phyloP scores from a whole-genome alignment of 768 basidiomycete genomes.

The Collybiopsis luxurians region DNA sequence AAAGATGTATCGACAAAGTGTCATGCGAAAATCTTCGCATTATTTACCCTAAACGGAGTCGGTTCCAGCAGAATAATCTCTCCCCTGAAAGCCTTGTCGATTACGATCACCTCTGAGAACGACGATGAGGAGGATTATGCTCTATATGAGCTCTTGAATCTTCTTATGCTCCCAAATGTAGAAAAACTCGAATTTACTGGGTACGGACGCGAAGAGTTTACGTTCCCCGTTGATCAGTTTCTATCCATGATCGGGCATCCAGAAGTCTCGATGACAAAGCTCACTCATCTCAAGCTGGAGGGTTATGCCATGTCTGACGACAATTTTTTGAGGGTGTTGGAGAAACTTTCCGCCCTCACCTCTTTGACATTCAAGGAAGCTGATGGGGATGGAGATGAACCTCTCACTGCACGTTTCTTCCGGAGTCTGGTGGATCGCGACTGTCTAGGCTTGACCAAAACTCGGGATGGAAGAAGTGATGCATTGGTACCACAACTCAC shows the following conservation, averaged over 20 bases:
- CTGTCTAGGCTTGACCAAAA: too few relatives aligned
- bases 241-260: background rate
- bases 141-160: background rate
- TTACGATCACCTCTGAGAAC: background rate
- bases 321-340: background rate
- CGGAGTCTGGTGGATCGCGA: too few relatives aligned
- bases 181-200: background rate
- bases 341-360: background rate
- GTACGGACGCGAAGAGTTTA: background rate
- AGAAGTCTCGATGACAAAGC: background rate
- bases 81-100: background rate
- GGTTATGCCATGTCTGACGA: background rate
- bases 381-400: too few relatives aligned
- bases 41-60: background rate
- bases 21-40: background rate
- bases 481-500: too few relatives aligned
- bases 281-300: background rate
- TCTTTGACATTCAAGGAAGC: too few relatives aligned
- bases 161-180: background rate
- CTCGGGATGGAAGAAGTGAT: too few relatives aligned
- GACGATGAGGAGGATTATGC: background rate
- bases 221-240: background rate
- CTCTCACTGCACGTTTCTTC: too few relatives aligned
- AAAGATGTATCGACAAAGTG: background rate
- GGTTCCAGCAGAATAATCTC: background rate